Base-by-base conservation (phyloP, 2,329 filamentous ascomycete species). In the Rhexocercosporidium sp. region DNA sequence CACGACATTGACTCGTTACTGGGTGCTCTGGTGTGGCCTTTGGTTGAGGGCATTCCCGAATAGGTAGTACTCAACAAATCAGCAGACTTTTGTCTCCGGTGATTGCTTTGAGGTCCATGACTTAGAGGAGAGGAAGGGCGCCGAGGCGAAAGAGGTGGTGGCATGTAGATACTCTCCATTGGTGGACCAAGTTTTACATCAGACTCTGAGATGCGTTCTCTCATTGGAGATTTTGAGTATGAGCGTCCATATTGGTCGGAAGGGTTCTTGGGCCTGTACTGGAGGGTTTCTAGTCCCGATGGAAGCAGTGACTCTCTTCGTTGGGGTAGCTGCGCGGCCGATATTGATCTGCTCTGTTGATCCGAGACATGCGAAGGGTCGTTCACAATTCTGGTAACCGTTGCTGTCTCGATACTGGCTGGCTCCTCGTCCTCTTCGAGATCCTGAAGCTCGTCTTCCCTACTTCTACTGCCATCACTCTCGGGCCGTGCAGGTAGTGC, bases 1-100 rank as follows among this genome's bases (percentile, higher is more conserved):
- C 94, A 97, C 0, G 94, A 97, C 62, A 92, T 93, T 4, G 92
- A 93, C 76, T 94, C 92, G 69, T 91, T 90, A 75, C 92, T 95
- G 12, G 86, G 84, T 27, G 87, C 89, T 68, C 88, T 81, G 25
- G 78, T 78, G 71, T 88, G 86, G 11, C 82, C 77, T 74, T 72
- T 76, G 69, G 44, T 69, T 66, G 31, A 66, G 63, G 66, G 77
- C 70, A 46, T 77, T 78, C 66, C 80, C 78, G 69, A 82, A 78
- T 67, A 77, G 73, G 63, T 79, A 6, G 71, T 61, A 18, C 14
- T 64, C n/a, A 71, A 78, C 41, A 80, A 70, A 49, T 75, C 77
- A 66, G 61, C 67, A 69, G 63, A 68, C 54, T 66, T 72, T 69
- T 71, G 73, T 73, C 68, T 70, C 70, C 78, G 72, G 70, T 76